Evolutionary conservation across 208 protist genomes (phyloP), one percentile per base, ranked within the genome.

Genomic region (Leishmania guyanensis): DNA sequence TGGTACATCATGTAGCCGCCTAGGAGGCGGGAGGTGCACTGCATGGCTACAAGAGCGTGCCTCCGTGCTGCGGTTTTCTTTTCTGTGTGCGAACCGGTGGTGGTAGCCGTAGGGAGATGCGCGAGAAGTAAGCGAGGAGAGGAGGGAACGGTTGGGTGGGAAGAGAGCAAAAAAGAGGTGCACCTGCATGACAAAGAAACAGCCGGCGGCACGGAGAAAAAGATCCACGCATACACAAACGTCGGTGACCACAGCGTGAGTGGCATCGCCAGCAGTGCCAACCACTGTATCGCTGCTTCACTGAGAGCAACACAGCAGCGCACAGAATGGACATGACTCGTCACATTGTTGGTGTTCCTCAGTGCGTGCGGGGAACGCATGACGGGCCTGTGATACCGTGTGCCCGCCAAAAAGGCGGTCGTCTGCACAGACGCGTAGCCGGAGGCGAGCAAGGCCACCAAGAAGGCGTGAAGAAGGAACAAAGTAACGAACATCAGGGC

Each of bases 1-100:
- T 97, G 94, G 87, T 97, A 97, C 91, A 96, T 95, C 92, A 95
- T 95, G 86, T 96, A 96, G 56, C 89, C 91, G 39, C 92, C 94
- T 16, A 87, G 70, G 58, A 82, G 77, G 66, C 87, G 43, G 16
- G 77, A 46, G 20, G 94, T 91, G 56, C 64, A 56, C 78, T 83
- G 88, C 68, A 96, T 75, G 86, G 91, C 92, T 0, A 14, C 80
- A 68, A n/a, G 56, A 62, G 56, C 60, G 29, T 62, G 22, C n/a
- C 72, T 16, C 51, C 14, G n/a, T 33, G 5, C 14, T 33, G 22
- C 10, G 0, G n/a, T 58, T 1, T 56, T 17, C 26, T 17, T 51
- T 6, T 14, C 14, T 75, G 70, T 75, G 43, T 36, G 33, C 29
- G 58, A 33, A n/a, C 14, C 14, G n/a, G 62, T 22, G 12, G 62